Base-by-base conservation (phyloP, 2,329 filamentous ascomycete species). In the Monascus ruber region DNA sequence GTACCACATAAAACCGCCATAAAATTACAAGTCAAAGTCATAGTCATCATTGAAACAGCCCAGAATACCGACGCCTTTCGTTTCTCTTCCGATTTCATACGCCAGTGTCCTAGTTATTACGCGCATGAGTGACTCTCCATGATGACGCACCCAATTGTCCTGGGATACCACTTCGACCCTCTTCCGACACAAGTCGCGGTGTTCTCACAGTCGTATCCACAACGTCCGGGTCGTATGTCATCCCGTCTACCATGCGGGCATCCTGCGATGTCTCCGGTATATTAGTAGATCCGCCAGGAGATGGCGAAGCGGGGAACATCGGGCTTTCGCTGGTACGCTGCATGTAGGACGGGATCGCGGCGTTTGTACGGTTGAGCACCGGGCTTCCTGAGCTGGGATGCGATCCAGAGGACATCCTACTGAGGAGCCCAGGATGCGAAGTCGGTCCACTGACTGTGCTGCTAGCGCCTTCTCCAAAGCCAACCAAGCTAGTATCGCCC, bases 401-500 rank as follows among this genome's bases (percentile, higher is more conserved):
- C 26, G 50, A 47, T 8, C 58, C 56, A 5, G 60, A 60, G 2
- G 59, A 58, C 37, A 53, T 47, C 6, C 62, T 54, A 34, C 57
- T 61, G 24, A 60, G 68, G 60, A 35, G 73, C 58, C 43, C 73
- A 64, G 58, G 75, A 68, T 64, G 83, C 74, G 55, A 83, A 26
- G 70, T 83, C 31, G 85, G 85, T 0, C 86, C 86, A 43, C 80
- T 85, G 41, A 88, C 80, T 4, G 86, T 86, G 59, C 83, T 86
- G 49, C 82, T 85, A 6, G 89, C 88, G 28, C 88, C 89, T 60
- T 95, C 88, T 36, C 89, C 89, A 51, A 95, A 95, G 0, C 83
- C 89, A 6, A 95, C 89, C 5, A 95, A 71, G 46, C 83, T 89
- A 2, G 81, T 85, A 38, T 79, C 81, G 5, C 81, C 83, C 53